Base-by-base conservation (phyloP, 768 basidiomycete genomes). In the Termitomyces sp. region DNA sequence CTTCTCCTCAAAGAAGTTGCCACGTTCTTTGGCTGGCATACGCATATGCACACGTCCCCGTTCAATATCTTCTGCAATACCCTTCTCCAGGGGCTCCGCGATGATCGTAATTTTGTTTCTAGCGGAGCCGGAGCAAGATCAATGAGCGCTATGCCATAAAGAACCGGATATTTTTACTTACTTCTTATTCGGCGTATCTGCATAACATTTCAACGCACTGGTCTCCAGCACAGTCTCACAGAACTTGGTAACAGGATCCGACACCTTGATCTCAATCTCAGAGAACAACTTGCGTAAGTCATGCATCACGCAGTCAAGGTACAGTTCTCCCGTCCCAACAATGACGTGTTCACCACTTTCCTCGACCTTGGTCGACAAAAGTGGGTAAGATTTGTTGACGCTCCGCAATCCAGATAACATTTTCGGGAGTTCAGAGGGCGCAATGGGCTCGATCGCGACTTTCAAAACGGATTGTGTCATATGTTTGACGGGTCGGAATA, bases 21-120 rank as follows among this genome's bases (percentile, higher is more conserved):
- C 97, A 45, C 97, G 82, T 67, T 98, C 95, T 74, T 98, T 98
- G 26, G 91, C 83, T 1, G 92, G 83, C 93, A 98, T 95, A 26
- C 89, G 86, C 85, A 98, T 97, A 57, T 88, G 90, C 55, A 99
- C 91, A 47, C 87, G 85, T 20, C 96, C 95, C 10, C 87, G 82
- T 72, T 99, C 97, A 65, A 99, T 88, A 69, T 99, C 97, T 70
- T 98, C 94, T 1, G 97, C 93, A 62, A 99, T 85, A 16, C 97
- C 97, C 51, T 88, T 84, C 73, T 98, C 97, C 33, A 99, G 79
- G 2, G 97, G 97, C 71, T 99, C 97, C 24, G 97, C 95, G 63
- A 99, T 98, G 95, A 98, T 96, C 7, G 97, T 99, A 58, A 99
- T 82, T 67, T 92, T 92, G 79, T 98, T 99, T 79, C 96, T 98